Evolutionary conservation across 768 basidiomycete species (phyloP).

Genomic region (Kwoniella pini): DNA sequence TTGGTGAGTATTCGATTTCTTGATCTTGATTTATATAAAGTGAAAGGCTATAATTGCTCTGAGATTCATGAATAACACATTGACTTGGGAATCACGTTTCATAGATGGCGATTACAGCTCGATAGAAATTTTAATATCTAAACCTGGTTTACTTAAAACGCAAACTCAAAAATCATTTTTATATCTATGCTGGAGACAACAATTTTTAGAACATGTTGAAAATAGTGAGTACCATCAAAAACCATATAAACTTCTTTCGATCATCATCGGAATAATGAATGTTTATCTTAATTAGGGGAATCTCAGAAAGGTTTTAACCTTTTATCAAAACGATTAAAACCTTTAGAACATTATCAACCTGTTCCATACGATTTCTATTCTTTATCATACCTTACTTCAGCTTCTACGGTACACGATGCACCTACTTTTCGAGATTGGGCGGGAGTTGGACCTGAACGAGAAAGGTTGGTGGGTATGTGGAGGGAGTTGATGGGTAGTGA

Average conservation of each 20-base stretch:
- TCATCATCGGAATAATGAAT: no score
- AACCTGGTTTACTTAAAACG: slow-evolving; percentile 35
- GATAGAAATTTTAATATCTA: slow-evolving; percentile 38
- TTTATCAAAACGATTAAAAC: slow-evolving; percentile 51
- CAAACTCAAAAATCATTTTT: slow-evolving; percentile 50
- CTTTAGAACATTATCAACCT: slow-evolving; percentile 54
- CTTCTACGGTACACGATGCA: slow-evolving; percentile 50
- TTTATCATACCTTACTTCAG: slow-evolving; percentile 52
- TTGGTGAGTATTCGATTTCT: slow-evolving; percentile 42
- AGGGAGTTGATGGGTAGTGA: slow-evolving; percentile 36
- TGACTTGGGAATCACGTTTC: no score
- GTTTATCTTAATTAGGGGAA: slow-evolving; percentile 40
- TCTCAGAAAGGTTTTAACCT: slow-evolving; percentile 52
- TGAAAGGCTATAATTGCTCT: no score
- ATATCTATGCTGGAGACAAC: slow-evolving; percentile 50
- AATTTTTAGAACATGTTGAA: slow-evolving; percentile 52
- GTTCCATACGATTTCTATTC: slow-evolving; percentile 52
- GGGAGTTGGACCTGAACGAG: slow-evolving; percentile 46
- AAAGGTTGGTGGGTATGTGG: slow-evolving; percentile 45
- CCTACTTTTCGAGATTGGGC: slow-evolving; percentile 50
- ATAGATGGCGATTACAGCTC: slow-evolving; percentile 49
- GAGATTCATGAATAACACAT: no score
- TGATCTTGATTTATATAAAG: no score
- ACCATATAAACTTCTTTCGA: no score
- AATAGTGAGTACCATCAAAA: slow-evolving; percentile 33